Conservation (phyloP, 1,284 basidiomycete species). For the Trichosporon coremiiforme region DNA sequence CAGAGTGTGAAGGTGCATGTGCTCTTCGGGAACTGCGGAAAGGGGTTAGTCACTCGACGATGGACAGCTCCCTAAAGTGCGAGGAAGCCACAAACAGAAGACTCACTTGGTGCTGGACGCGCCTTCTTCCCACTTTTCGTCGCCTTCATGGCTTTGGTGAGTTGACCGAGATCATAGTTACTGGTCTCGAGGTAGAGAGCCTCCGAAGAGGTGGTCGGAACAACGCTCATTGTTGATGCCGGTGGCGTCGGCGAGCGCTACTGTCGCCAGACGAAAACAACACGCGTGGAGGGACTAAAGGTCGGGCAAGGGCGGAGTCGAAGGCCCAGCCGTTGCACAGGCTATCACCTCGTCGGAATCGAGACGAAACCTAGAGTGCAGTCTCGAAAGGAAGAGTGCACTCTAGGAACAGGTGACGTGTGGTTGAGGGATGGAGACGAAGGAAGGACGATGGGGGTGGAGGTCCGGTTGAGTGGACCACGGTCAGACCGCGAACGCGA, state of each 20-base stretch:
- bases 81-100: not conserved
- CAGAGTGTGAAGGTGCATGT: slow-evolving; percentile 46
- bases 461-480: slow-evolving; percentile 13
- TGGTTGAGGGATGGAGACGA: not conserved
- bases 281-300: not conserved
- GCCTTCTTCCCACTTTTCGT: not conserved
- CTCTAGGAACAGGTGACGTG: not conserved
- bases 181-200: slow-evolving; percentile 13
- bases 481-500: not conserved
- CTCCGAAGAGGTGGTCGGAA: slow-evolving; percentile 9
- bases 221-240: not conserved
- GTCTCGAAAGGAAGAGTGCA: not conserved
- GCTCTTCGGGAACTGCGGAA: slow-evolving; percentile 13
- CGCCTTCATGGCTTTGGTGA: slow-evolving; percentile 10
- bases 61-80: not conserved
- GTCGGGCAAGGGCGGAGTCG: not conserved
- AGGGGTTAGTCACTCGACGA: not conserved
- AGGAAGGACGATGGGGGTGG: not conserved
- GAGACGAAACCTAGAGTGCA: not conserved
- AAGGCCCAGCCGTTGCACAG: not conserved
- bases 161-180: slow-evolving; percentile 27
- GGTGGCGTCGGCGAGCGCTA: not conserved
- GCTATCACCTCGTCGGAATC: not conserved
- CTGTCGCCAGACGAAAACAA: not conserved
- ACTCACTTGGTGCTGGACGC: slow-evolving; percentile 13